Percentiles rank a stretch among this genome's conserved stretches.
These are phyloP conservation scores for Neurospora pannonica DNA, from an alignment of 495 filamentous ascomycete species.

Conservation along the genomic window DNA sequence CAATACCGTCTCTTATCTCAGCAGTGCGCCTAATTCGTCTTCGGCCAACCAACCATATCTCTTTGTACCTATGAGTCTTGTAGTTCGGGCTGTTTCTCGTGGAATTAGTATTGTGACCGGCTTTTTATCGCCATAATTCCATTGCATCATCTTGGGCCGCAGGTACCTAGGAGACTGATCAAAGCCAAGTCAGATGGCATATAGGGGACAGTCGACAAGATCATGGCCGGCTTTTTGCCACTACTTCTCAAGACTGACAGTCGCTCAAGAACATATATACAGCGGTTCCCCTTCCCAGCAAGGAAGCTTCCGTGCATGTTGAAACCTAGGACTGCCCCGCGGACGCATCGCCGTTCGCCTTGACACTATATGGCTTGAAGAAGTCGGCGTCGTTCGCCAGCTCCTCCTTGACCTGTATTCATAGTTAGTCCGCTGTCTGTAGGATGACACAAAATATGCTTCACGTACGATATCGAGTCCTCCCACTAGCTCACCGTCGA, in stretches of 20 bases:
- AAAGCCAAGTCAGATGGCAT: background rate
- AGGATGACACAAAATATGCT: background rate
- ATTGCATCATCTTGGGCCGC: background rate
- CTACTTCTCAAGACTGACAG: background rate
- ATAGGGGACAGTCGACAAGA: background rate
- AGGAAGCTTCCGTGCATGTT: background rate
- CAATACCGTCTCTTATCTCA: background rate
- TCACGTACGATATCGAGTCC: constrained; percentile 88
- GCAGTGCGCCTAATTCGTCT: background rate
- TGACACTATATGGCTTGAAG: constrained; percentile 56
- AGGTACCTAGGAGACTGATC: background rate
- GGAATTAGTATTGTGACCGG: background rate
- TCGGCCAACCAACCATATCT: background rate
- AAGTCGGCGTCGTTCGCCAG: constrained; percentile 50
- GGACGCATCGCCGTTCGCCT: constrained; percentile 24
- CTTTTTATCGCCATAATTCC: background rate
- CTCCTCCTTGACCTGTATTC: constrained; percentile 29
- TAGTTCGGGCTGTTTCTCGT: background rate
- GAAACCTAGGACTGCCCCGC: constrained; percentile 5
- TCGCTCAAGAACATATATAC: background rate
- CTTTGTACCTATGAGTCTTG: background rate
- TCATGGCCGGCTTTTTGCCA: background rate
- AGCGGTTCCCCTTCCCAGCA: background rate
- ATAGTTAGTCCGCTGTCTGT: constrained; percentile 9
- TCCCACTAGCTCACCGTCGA: constrained; percentile 74